phyloP scores from a whole-genome alignment of 2,329 filamentous ascomycete genomes.

The Sclerotinia borealis region DNA sequence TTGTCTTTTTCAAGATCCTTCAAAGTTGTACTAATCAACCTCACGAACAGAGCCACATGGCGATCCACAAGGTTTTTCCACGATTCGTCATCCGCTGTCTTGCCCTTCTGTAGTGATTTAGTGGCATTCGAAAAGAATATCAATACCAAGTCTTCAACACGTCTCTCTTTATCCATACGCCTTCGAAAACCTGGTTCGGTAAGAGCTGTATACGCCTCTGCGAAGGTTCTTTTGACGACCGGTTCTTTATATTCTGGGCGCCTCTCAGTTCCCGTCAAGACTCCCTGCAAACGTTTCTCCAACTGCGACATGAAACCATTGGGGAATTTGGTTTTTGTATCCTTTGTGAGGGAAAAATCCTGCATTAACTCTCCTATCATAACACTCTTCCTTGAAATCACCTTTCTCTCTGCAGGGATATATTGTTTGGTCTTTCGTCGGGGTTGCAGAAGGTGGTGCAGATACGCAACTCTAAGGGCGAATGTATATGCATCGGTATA shows the following conservation, averaged over 20 bases:
- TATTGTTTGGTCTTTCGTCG: slow-evolving; percentile 86
- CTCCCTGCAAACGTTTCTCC: slow-evolving; percentile 39
- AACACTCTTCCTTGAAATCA: slow-evolving; percentile 53
- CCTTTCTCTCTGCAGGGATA: slow-evolving; percentile 51
- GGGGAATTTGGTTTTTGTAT: slow-evolving; percentile 64
- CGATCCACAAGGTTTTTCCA: slow-evolving; percentile 92
- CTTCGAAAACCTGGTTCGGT: slow-evolving; percentile 84
- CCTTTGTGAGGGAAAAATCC: slow-evolving; percentile 65
- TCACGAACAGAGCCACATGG: slow-evolving; percentile 90
- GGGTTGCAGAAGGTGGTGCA: slow-evolving; percentile 88
- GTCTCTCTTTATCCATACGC: slow-evolving; percentile 86
- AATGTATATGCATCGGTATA: slow-evolving; percentile 86
- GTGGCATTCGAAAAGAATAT: slow-evolving; percentile 96
- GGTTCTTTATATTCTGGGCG: slow-evolving; percentile 86
- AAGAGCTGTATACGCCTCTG: slow-evolving; percentile 87
- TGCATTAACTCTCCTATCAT: slow-evolving; percentile 82
- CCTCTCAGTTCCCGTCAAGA: slow-evolving; percentile 70
- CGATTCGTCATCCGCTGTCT: slow-evolving; percentile 70
- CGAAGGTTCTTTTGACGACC: slow-evolving; percentile 89
- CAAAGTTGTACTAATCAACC: slow-evolving; percentile 73
- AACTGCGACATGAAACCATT: slow-evolving; percentile 65
- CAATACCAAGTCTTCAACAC: slow-evolving; percentile 85
- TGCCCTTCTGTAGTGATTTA: slow-evolving; percentile 78
- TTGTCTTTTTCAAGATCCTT: slow-evolving; percentile 79
- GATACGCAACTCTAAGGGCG: slow-evolving; percentile 83